Percentiles rank a stretch among this genome's conserved stretches.
Evolutionary conservation across 2,329 filamentous ascomycete species (phyloP).

Genomic region (Fusarium nematophilum): DNA sequence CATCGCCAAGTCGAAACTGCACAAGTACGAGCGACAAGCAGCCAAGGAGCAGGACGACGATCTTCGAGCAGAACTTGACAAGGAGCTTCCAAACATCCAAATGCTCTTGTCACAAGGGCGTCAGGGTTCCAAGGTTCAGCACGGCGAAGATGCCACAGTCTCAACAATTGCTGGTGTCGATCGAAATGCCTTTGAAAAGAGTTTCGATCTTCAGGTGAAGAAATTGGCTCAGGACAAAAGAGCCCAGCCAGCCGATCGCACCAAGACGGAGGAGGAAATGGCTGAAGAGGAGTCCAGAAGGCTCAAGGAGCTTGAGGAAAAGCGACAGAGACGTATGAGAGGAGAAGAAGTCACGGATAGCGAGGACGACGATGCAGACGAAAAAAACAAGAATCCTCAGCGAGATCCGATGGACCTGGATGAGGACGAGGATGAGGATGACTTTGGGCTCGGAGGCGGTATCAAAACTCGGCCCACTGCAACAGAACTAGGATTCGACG

Average conservation of each 20-base stretch:
- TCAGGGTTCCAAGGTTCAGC: slow-evolving; percentile 52
- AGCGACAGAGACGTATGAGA: slow-evolving; percentile 85
- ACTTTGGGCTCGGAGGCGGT: slow-evolving; percentile 70
- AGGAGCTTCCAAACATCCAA: slow-evolving; percentile 82
- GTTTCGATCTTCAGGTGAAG: slow-evolving; percentile 87
- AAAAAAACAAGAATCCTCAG: slow-evolving; percentile 51
- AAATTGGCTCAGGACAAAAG: slow-evolving; percentile 86
- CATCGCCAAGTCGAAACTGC: slow-evolving; percentile 94
- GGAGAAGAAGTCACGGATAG: slow-evolving; percentile 79
- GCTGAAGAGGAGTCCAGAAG: slow-evolving; percentile 80
- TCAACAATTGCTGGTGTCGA: slow-evolving; percentile 64
- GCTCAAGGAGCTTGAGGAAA: slow-evolving; percentile 84
- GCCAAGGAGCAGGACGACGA: slow-evolving; percentile 95
- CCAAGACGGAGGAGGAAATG: slow-evolving; percentile 91
- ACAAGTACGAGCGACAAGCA: slow-evolving; percentile 95
- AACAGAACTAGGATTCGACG: slow-evolving; percentile 79
- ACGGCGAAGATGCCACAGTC: slow-evolving; percentile 36
- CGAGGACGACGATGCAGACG: slow-evolving; percentile 64
- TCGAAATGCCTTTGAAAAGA: slow-evolving; percentile 78
- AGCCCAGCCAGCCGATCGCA: slow-evolving; percentile 86
- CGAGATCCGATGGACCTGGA: slow-evolving; percentile 52
- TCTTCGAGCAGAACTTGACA: slow-evolving; percentile 83
- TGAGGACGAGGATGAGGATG: slow-evolving; percentile 62
- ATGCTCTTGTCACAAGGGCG: slow-evolving; percentile 70
- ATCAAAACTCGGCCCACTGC: slow-evolving; percentile 68